phyloP scores from a whole-genome alignment of 2,329 filamentous ascomycete species.

The Pseudocercospora macadamiae region DNA sequence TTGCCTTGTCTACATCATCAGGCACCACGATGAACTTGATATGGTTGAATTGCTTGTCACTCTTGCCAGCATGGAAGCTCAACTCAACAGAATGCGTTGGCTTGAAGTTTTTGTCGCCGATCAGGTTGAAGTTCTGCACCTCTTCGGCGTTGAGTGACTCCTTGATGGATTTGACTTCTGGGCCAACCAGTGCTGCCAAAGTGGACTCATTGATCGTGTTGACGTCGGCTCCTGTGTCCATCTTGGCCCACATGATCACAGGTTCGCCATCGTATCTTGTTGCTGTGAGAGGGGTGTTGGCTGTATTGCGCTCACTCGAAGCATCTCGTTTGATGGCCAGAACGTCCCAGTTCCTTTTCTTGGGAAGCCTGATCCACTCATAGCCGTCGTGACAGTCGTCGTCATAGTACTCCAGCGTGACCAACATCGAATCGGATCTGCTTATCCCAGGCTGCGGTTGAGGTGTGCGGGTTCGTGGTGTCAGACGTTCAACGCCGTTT shows the following conservation, averaged over 20 bases:
- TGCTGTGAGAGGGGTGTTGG: slow-evolving; percentile 26
- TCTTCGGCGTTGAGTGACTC: slow-evolving; percentile 7
- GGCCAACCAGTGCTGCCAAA: slow-evolving; percentile 12
- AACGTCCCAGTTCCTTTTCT: slow-evolving; percentile 24
- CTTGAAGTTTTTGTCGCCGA: slow-evolving; percentile 22
- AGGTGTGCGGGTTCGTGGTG: slow-evolving; percentile 8
- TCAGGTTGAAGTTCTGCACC: slow-evolving; percentile 11
- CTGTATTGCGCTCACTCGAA: slow-evolving; percentile 20
- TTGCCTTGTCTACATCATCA: slow-evolving; percentile 14
- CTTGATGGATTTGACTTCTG: slow-evolving; percentile 5
- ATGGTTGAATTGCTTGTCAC: slow-evolving; percentile 15
- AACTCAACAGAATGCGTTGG: slow-evolving; percentile 21
- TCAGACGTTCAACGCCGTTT: background rate
- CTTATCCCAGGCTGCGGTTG: background rate
- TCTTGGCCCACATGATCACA: slow-evolving; percentile 30
- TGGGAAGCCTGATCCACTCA: slow-evolving; percentile 26
- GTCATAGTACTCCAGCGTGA: slow-evolving; percentile 15
- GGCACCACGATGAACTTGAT: slow-evolving; percentile 21
- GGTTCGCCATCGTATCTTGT: slow-evolving; percentile 17
- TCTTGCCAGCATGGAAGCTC: slow-evolving; percentile 17
- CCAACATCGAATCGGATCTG: background rate
- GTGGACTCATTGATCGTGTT: slow-evolving; percentile 29
- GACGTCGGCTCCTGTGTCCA: slow-evolving; percentile 29
- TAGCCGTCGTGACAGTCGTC: slow-evolving; percentile 20
- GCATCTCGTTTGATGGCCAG: slow-evolving; percentile 7